A percentile compares a stretch with the other conserved stretches of the same genome.
These are phyloP conservation scores for Tilletia indica DNA, from an alignment of 1,284 basidiomycete species.

Conservation along the genomic window DNA sequence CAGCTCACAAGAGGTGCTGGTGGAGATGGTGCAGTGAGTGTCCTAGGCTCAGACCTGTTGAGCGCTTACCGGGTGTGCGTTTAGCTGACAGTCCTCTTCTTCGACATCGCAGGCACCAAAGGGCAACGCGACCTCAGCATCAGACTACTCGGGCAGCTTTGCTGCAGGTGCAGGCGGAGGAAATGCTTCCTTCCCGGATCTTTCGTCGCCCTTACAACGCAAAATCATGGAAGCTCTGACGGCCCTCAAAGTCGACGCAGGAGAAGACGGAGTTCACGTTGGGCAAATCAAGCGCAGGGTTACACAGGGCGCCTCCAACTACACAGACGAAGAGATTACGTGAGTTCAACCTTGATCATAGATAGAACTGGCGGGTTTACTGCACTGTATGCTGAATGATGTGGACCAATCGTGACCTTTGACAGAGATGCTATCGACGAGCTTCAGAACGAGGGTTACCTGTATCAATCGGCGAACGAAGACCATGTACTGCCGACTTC, in stretches of 20 bases:
- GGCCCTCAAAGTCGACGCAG: conserved; percentile 36
- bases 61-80: too few relatives aligned
- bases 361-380: conserved; percentile 23
- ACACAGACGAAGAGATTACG: background rate
- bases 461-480: conserved; percentile 47
- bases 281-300: conserved; percentile 33
- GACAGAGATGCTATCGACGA: conserved; percentile 41
- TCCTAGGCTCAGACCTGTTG: background rate
- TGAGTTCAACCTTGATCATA: background rate
- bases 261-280: conserved; percentile 43
- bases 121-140: conserved; percentile 32
- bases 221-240: conserved; percentile 9
- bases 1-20: conserved; percentile 33
- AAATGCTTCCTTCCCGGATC: conserved; percentile 33
- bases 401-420: background rate
- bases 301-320: conserved; percentile 23
- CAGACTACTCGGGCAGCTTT: conserved; percentile 32
- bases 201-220: background rate
- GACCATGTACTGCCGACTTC: conserved; percentile 44
- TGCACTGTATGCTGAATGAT: conserved; percentile 11
- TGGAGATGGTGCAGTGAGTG: conserved; percentile 5
- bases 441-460: conserved; percentile 43
- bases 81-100: background rate
- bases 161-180: conserved; percentile 25
- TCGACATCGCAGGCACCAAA: conserved; percentile 21